Evolutionary conservation across 2,329 filamentous ascomycete species (phyloP).

Genomic region (Diatrype stigma): DNA sequence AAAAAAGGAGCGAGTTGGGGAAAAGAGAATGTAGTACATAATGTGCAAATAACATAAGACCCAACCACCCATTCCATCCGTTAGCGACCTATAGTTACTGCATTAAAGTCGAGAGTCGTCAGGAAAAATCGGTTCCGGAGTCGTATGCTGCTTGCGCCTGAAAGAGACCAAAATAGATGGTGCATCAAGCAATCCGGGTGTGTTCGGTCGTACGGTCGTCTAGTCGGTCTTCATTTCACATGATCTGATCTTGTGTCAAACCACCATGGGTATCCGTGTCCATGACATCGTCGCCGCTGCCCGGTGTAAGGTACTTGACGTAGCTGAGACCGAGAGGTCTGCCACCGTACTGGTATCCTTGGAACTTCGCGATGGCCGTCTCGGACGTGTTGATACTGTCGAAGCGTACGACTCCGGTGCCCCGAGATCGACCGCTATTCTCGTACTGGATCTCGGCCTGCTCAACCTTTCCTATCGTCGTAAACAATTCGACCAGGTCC

Average conservation of each 20-base stretch:
- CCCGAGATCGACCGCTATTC: slow-evolving; percentile 88
- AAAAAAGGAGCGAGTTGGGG: background rate
- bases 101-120: slow-evolving; percentile 3
- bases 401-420: slow-evolving; percentile 95
- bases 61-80: slow-evolving; percentile 6
- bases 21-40: slow-evolving; percentile 15
- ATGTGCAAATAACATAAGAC: slow-evolving; percentile 9
- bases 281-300: slow-evolving; percentile 66
- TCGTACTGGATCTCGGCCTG: slow-evolving; percentile 99
- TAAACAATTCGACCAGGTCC: slow-evolving; percentile 92
- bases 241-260: slow-evolving; percentile 96
- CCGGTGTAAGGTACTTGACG: slow-evolving; percentile 82
- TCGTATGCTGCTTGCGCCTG: background rate
- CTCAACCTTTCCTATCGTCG: slow-evolving; percentile 95
- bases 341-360: slow-evolving; percentile 94
- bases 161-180: background rate
- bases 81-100: background rate
- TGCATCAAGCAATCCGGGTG: background rate
- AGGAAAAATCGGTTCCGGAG: background rate
- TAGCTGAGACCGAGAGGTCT: slow-evolving; percentile 89
- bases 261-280: slow-evolving; percentile 72
- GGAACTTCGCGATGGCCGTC: slow-evolving; percentile 94
- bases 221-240: slow-evolving; percentile 57
- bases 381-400: slow-evolving; percentile 79
- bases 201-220: background rate